Percentiles rank a stretch among this genome's conserved stretches.
phyloP scores from a whole-genome alignment of 306 rosid genomes.

The Geum urbanum region DNA sequence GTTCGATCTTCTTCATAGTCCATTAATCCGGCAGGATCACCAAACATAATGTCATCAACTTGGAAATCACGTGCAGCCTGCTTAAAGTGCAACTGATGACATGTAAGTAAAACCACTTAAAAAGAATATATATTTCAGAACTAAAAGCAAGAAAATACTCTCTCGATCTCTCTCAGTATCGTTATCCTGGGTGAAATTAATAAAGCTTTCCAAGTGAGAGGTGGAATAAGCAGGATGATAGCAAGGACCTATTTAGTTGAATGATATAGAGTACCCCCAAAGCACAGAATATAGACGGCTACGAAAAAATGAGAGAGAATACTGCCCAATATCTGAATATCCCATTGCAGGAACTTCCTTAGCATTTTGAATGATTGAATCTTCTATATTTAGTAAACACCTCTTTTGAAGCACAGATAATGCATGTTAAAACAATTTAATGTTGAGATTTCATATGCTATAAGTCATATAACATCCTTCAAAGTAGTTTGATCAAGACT shows the following conservation, averaged over 20 bases:
- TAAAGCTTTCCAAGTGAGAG: not conserved
- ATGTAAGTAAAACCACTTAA: slow-evolving; percentile 1
- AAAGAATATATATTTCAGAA: not conserved
- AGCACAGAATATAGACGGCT: too few relatives aligned
- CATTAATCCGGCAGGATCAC: slow-evolving; percentile 18
- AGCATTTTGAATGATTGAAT: not conserved
- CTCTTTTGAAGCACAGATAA: not conserved
- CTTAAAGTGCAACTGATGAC: slow-evolving; percentile 5
- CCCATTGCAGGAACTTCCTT: not conserved
- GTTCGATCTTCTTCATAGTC: slow-evolving; percentile 24
- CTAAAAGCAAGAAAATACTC: not conserved
- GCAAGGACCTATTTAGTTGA: not conserved
- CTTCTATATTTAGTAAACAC: not conserved
- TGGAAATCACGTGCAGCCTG: slow-evolving; percentile 16
- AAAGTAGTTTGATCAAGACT: too few relatives aligned
- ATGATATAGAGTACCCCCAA: not conserved
- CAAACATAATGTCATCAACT: slow-evolving; percentile 17
- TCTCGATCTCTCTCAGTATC: not conserved
- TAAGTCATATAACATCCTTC: not conserved
- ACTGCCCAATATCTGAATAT: not conserved
- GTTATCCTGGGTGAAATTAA: not conserved
- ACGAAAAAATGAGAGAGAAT: not conserved
- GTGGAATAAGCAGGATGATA: not conserved
- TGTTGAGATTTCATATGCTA: too few relatives aligned
- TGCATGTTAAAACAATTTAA: too few relatives aligned